Conservation (phyloP, 192 early-diverging fungal genomes). For the Spinellus fusiger region DNA sequence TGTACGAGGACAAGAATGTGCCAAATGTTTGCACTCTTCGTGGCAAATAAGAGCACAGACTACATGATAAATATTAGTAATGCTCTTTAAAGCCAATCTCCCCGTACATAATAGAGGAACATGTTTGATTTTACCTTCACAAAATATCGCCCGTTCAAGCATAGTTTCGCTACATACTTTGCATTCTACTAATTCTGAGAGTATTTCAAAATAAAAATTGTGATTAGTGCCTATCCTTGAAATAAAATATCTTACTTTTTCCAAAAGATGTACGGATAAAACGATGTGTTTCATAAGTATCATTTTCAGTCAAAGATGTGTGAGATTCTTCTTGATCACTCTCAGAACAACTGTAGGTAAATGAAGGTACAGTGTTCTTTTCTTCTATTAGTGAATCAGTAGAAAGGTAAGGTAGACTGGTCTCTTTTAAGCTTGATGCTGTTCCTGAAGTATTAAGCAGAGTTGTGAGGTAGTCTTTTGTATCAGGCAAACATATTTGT, state of each 20-base stretch:
- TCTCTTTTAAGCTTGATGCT: background rate
- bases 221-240: background rate
- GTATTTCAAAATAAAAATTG: background rate
- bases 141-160: constrained; percentile 43
- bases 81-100: background rate
- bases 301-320: background rate
- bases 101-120: background rate
- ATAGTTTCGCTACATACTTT: constrained; percentile 41
- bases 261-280: constrained; percentile 55
- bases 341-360: background rate
- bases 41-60: constrained; percentile 34
- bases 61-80: background rate
- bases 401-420: background rate
- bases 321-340: background rate
- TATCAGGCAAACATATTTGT: too few species aligned
- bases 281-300: constrained; percentile 34
- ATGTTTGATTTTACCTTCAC: constrained; percentile 39
- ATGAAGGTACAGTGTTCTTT: background rate
- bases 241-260: constrained; percentile 37
- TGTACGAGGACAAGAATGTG: constrained; percentile 28
- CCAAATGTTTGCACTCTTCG: constrained; percentile 27
- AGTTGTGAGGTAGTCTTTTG: too few species aligned
- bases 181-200: constrained; percentile 40
- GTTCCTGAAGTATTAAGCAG: background rate
- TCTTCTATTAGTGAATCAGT: background rate